A percentile compares a stretch with the other conserved stretches of the same genome.
Conservation (phyloP, 768 basidiomycete genomes). For the Cyclocybe cylindracea region DNA sequence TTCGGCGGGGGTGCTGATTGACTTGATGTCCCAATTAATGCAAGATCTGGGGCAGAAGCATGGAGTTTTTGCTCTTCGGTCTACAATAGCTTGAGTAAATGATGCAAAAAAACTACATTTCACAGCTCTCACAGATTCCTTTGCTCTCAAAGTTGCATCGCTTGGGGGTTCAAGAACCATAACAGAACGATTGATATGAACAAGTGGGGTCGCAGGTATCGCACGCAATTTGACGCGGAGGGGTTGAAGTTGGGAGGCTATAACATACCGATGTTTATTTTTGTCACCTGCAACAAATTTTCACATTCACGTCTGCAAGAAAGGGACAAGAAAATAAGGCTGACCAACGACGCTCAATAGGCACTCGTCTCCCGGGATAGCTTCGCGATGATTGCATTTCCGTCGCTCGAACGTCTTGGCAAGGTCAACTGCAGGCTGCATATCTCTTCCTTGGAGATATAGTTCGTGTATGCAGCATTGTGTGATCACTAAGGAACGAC, state of each 20-base stretch:
- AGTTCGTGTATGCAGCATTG: constrained; percentile 96
- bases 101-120: neutral
- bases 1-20: constrained; percentile 39
- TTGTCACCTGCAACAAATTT: constrained; percentile 51
- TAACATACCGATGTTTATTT: constrained; percentile 92
- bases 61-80: constrained; percentile 63
- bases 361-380: constrained; percentile 86
- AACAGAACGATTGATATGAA: constrained; percentile 91
- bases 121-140: constrained; percentile 51
- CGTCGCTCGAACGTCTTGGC: constrained; percentile 93
- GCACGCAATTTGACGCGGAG: constrained; percentile 69
- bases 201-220: constrained; percentile 84
- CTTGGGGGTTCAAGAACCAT: constrained; percentile 93
- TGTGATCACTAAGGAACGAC: constrained; percentile 85
- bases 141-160: constrained; percentile 69
- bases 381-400: constrained; percentile 91
- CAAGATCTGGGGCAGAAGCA: constrained; percentile 49
- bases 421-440: constrained; percentile 79
- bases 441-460: constrained; percentile 76
- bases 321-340: constrained; percentile 18
- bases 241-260: constrained; percentile 79
- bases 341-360: constrained; percentile 78
- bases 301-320: neutral
- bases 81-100: constrained; percentile 33
- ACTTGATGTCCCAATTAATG: constrained; percentile 37